Evolutionary conservation across 371 early-diverging fungal species (phyloP), one percentile per base, ranked within the genome.

Genomic region (Apophysomyces variabilis): DNA sequence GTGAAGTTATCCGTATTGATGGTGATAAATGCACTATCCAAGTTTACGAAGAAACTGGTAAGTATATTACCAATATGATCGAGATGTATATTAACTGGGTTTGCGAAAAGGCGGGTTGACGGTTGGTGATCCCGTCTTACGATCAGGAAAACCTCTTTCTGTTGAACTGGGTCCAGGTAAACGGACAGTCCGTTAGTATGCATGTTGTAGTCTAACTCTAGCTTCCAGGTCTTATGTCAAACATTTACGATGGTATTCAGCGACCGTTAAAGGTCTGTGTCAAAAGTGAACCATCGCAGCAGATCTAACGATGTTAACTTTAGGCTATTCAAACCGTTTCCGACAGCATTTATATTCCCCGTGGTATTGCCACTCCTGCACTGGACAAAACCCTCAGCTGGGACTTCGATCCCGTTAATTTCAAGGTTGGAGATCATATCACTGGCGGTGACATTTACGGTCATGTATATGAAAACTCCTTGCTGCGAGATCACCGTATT

Each of bases 231-330:
- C 88, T 99, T 44, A 94, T 97, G 90, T 89, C 92, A 70, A 99
- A 99, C 87, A 99, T 99, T 68, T 99, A 94, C 78, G 99, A 99
- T 79, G 99, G 99, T 75, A 99, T 99, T 77, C 99, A 99, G 81
- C 93, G 99, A 67, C 99, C 99, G 38, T 87, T 99, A 64, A 93
- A 95, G 84, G 89, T 89, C 66, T 54, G 50, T 32, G 58, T 70
- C 26, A 58, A 68, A 9, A 32, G 44, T 18, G 38, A 64, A 12
- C 26, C 13, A 62, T 21, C n/a, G 6, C 12, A 32, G 12, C 54
- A 44, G 57, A 57, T 47, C 59, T 39, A 44, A 68, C 41, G 47
- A 21, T 44, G 14, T 56, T 44, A 46, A 39, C 18, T 26, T 26
- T 71, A 95, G 91, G 91, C 91, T 39, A 99, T 99, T 80, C 96